phyloP scores from a whole-genome alignment of 768 basidiomycete species.

The Clitopilus passeckerianus region DNA sequence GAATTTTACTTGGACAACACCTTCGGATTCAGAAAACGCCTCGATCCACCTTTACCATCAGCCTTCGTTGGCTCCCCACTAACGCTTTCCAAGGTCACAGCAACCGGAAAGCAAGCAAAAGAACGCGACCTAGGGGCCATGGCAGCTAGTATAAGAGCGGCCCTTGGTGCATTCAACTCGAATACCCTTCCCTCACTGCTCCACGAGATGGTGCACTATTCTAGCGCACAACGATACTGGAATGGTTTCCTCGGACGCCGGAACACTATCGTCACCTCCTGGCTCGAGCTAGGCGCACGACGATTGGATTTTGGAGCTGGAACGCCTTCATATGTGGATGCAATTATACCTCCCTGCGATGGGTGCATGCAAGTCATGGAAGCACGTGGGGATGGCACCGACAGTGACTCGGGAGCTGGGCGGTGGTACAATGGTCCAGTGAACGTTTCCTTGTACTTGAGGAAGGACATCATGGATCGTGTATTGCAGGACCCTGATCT shows the following conservation, averaged over 20 bases:
- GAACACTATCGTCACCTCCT: constrained; percentile 27
- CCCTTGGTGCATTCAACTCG: constrained; percentile 18
- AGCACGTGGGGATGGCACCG: constrained; percentile 1
- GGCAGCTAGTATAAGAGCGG: constrained; percentile 22
- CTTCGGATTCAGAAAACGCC: constrained; percentile 20
- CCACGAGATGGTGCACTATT: constrained; percentile 26
- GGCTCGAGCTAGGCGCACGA: constrained; percentile 25
- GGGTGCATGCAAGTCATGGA: constrained; percentile 28
- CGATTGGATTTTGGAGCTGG: constrained; percentile 27
- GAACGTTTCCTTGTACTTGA: constrained; percentile 17
- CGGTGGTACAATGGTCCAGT: constrained; percentile 18
- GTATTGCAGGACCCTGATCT: constrained; percentile 19
- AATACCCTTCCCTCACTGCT: constrained; percentile 21
- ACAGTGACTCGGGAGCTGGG: neutral
- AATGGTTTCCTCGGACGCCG: constrained; percentile 26
- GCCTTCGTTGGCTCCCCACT: constrained; percentile 29
- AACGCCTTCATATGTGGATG: constrained; percentile 20
- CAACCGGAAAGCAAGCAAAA: constrained; percentile 4
- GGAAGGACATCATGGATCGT: constrained; percentile 15
- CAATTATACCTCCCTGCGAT: constrained; percentile 26
- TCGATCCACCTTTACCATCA: constrained; percentile 16
- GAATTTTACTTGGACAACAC: constrained; percentile 10
- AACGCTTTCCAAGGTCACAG: constrained; percentile 19
- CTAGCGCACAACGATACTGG: constrained; percentile 25
- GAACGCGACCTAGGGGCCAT: constrained; percentile 10